phyloP scores from a whole-genome alignment of 129 eudicot species.

The sunflower (Helianthus annuus) region HanXRQr2.0-SUNRISE NC_035447.2:3369605-3370104 shows the following conservation, averaged over 20 bases:
- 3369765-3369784: not conserved
- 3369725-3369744: not conserved
- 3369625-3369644: not conserved
- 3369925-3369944: not conserved
- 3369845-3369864: slow-evolving; percentile 18
- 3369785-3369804: not conserved
- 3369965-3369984: slow-evolving; percentile 44
- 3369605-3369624: not conserved
- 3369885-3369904: not conserved
- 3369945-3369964: not conserved
- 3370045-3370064: slow-evolving; percentile 90
- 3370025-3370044: slow-evolving; percentile 77
- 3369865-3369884: slow-evolving; percentile 38
- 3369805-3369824: not conserved
- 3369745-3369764: not conserved
- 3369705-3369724: not conserved
- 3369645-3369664: not conserved
- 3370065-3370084: too few relatives aligned
- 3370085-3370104: too few relatives aligned
- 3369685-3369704: not conserved
- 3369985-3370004: slow-evolving; percentile 54
- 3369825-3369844: slow-evolving; percentile 1
- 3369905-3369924: slow-evolving; percentile 4
- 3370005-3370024: slow-evolving; percentile 59
- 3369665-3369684: not conserved